phyloP scores from a whole-genome alignment of 2,329 filamentous ascomycete genomes.

The Penicillium paneum region DNA sequence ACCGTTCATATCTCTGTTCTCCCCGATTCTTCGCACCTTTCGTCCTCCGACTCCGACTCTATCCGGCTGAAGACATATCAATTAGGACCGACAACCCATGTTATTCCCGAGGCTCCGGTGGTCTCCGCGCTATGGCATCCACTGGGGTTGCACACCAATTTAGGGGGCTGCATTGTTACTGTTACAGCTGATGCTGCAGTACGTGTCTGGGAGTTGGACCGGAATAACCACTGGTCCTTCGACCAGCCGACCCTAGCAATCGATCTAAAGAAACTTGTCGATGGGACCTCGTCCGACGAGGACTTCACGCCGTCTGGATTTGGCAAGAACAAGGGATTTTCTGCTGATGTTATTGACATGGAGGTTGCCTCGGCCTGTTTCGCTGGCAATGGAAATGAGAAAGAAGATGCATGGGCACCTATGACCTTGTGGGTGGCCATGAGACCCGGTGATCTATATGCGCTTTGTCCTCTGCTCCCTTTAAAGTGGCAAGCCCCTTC shows the following conservation, averaged over 20 bases:
- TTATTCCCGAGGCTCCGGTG: slow-evolving; percentile 77
- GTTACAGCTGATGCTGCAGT: slow-evolving; percentile 85
- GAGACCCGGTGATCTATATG: slow-evolving; percentile 88
- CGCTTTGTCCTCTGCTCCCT: slow-evolving; percentile 84
- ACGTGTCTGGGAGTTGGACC: slow-evolving; percentile 83
- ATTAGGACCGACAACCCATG: slow-evolving; percentile 87
- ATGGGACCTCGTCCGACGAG: slow-evolving; percentile 76
- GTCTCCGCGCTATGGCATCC: slow-evolving; percentile 89
- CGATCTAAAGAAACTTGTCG: slow-evolving; percentile 83
- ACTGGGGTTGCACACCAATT: slow-evolving; percentile 62
- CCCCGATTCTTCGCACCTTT: slow-evolving; percentile 74
- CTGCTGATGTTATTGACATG: slow-evolving; percentile 87
- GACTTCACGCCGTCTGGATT: slow-evolving; percentile 76
- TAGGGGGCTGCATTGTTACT: slow-evolving; percentile 78
- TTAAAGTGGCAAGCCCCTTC: slow-evolving; percentile 77
- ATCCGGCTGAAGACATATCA: slow-evolving; percentile 84
- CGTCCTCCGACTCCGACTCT: slow-evolving; percentile 62
- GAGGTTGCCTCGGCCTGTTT: slow-evolving; percentile 89
- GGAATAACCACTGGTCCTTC: slow-evolving; percentile 81
- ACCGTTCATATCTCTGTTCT: slow-evolving; percentile 86
- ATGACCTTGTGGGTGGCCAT: slow-evolving; percentile 99
- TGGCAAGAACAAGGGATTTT: slow-evolving; percentile 75
- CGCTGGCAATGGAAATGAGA: slow-evolving; percentile 62
- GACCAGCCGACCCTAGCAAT: slow-evolving; percentile 78
- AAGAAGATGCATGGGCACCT: slow-evolving; percentile 73